Conservation (phyloP, 176 grass and related monocot species). For the Pontederia crassipes region DNA sequence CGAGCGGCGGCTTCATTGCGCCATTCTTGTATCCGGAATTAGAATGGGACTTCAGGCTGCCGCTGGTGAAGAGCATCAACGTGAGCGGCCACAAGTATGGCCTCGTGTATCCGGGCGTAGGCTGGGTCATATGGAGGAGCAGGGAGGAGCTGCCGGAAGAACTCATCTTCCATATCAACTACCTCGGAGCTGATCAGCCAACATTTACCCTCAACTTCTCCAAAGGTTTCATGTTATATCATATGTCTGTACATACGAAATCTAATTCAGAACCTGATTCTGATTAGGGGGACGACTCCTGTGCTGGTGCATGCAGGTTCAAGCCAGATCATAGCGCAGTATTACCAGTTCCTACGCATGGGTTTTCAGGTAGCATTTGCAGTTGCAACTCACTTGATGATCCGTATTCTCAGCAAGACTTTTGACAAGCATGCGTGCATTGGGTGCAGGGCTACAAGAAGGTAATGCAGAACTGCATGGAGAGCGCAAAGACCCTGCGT, state of each 20-base stretch:
- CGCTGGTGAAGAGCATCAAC: slow-evolving; percentile 83
- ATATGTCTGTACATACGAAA: background rate
- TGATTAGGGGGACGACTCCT: background rate
- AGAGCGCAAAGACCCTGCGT: slow-evolving; percentile 40
- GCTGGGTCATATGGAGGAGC: slow-evolving; percentile 73
- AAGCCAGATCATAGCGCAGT: slow-evolving; percentile 74
- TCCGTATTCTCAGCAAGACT: too few species aligned
- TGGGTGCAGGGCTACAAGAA: slow-evolving; percentile 39
- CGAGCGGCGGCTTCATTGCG: slow-evolving; percentile 82
- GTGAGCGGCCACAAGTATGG: slow-evolving; percentile 96
- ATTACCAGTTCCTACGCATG: slow-evolving; percentile 68
- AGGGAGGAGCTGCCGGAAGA: slow-evolving; percentile 71
- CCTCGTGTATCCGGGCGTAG: slow-evolving; percentile 77
- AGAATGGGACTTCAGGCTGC: slow-evolving; percentile 89
- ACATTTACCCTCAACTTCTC: slow-evolving; percentile 98
- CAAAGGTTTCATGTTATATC: slow-evolving; percentile 37
- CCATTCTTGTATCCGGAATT: slow-evolving; percentile 72
- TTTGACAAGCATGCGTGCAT: too few species aligned
- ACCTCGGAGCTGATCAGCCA: slow-evolving; percentile 85
- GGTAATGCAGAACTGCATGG: slow-evolving; percentile 72
- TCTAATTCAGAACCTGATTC: background rate
- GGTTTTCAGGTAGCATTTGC: slow-evolving; percentile 47
- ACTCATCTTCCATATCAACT: slow-evolving; percentile 96
- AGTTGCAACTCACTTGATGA: background rate
- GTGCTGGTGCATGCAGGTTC: slow-evolving; percentile 26